Conservation (phyloP, 75 land plant species). For the Pinus taeda region DNA sequence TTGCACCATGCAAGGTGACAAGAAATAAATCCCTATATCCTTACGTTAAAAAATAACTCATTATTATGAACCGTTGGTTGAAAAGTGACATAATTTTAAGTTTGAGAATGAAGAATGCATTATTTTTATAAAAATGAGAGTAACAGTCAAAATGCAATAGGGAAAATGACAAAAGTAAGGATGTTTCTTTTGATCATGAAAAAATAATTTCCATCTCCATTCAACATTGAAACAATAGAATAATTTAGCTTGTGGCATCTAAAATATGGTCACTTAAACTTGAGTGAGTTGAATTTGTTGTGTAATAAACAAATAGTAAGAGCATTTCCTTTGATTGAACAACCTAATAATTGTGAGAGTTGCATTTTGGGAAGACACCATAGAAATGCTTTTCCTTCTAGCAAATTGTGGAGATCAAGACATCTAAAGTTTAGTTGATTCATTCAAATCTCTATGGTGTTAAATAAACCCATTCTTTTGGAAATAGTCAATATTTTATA, state of each 20-base stretch:
- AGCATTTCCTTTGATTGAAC: background rate
- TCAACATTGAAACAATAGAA: background rate
- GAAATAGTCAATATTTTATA: too few relatives aligned
- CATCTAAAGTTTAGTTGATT: background rate
- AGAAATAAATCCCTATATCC: too few relatives aligned
- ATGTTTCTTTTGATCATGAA: background rate
- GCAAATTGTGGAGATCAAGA: background rate
- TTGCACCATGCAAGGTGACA: background rate
- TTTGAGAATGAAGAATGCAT: too few relatives aligned
- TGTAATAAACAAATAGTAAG: background rate
- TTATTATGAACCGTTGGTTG: too few relatives aligned
- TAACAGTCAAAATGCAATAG: too few relatives aligned
- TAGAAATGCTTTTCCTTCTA: background rate
- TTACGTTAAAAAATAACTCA: too few relatives aligned
- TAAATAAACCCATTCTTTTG: background rate
- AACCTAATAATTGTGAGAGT: background rate
- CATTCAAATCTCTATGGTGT: background rate
- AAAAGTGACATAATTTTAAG: too few relatives aligned
- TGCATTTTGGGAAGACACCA: background rate
- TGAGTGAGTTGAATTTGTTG: background rate
- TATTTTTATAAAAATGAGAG: too few relatives aligned
- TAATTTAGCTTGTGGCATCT: background rate
- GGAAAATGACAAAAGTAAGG: too few relatives aligned
- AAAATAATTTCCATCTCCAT: background rate
- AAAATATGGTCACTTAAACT: background rate